phyloP scores from a whole-genome alignment of 768 basidiomycete species.

The Hygrophorus russula region DNA sequence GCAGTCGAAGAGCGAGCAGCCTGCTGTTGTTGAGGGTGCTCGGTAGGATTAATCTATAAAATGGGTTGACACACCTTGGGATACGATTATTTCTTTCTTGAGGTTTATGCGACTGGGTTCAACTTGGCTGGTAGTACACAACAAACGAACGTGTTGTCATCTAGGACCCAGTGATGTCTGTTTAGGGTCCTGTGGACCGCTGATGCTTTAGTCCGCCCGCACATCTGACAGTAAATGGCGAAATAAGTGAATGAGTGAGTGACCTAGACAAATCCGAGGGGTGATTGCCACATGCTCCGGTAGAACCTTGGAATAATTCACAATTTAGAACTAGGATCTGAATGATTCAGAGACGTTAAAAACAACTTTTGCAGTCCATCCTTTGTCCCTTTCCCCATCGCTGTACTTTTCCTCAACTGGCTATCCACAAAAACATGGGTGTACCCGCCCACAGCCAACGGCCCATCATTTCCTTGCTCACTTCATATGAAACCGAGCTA shows the following conservation, averaged over 20 bases:
- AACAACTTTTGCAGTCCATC: constrained; percentile 35
- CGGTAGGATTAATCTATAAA: not conserved
- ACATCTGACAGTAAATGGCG: no score
- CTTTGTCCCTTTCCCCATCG: constrained; percentile 31
- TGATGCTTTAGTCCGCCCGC: no score
- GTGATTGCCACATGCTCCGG: no score
- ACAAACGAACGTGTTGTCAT: no score
- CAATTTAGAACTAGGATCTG: not conserved
- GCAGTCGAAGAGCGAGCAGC: constrained; percentile 1
- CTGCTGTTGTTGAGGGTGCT: constrained; percentile 4
- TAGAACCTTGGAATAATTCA: constrained; percentile 11
- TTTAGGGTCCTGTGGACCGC: no score
- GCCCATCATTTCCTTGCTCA: constrained; percentile 29
- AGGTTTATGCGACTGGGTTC: no score
- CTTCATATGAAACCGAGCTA: constrained; percentile 72
- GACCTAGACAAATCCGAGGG: no score
- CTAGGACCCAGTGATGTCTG: no score
- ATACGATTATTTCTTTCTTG: not conserved
- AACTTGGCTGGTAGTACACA: no score
- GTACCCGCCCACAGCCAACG: constrained; percentile 44
- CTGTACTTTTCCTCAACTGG: constrained; percentile 40
- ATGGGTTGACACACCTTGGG: not conserved
- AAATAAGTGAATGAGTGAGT: no score
- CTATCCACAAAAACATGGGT: constrained; percentile 80
- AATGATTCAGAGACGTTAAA: not conserved